A percentile compares a stretch with the other conserved stretches of the same genome.
Evolutionary conservation across 768 basidiomycete genomes (phyloP).

Genomic region (Amyloporia xantha): DNA sequence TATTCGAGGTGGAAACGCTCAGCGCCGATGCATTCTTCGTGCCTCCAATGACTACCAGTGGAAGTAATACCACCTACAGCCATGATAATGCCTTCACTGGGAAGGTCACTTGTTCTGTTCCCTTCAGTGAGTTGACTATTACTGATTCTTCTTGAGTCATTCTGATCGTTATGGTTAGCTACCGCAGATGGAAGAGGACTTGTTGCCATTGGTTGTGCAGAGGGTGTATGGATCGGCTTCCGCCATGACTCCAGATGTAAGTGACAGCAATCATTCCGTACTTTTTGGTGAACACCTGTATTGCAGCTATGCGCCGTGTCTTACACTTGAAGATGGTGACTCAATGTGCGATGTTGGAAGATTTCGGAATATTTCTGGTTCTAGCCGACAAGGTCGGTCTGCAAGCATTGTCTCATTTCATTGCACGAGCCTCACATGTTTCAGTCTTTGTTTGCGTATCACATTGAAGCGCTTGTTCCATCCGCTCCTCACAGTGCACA

Average conservation of each 20-base stretch:
- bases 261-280: slow-evolving; percentile 18
- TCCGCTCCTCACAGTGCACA: slow-evolving; percentile 65
- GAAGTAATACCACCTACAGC: slow-evolving; percentile 45
- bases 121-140: slow-evolving; percentile 59
- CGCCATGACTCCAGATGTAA: slow-evolving; percentile 81
- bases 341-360: slow-evolving; percentile 92
- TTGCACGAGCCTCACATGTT: background rate
- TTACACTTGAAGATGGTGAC: slow-evolving; percentile 91
- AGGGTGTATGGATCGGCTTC: slow-evolving; percentile 95
- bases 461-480: slow-evolving; percentile 94
- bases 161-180: slow-evolving; percentile 35
- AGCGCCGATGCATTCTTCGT: slow-evolving; percentile 85
- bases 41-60: slow-evolving; percentile 50
- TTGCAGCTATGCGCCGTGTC: slow-evolving; percentile 82
- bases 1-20: slow-evolving; percentile 87
- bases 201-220: slow-evolving; percentile 90
- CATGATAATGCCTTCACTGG: slow-evolving; percentile 70
- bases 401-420: background rate
- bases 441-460: slow-evolving; percentile 85
- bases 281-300: background rate
- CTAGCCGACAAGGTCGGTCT: slow-evolving; percentile 75
- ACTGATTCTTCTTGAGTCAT: slow-evolving; percentile 1
- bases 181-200: slow-evolving; percentile 80
- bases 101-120: slow-evolving; percentile 91
- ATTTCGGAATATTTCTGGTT: slow-evolving; percentile 95